Base-by-base conservation (phyloP, 441 rosid species). In the Populus tomentosa region DNA sequence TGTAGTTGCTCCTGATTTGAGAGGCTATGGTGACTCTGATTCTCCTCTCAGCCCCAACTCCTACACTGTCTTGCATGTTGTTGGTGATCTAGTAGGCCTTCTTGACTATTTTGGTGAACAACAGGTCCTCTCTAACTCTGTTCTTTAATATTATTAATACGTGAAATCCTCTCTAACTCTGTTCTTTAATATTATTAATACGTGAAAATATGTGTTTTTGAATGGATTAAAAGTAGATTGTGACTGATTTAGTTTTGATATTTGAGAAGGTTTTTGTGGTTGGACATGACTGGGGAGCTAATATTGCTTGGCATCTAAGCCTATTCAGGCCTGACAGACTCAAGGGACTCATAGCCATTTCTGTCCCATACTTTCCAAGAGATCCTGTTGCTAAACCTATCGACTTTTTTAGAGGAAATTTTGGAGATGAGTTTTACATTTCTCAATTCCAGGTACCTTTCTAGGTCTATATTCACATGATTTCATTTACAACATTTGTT, bases 251-350 rank as follows among this genome's bases (percentile, higher is more conserved):
- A 13, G 6, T 53, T 20, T 26, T 69, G 26, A 13, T 38, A 35
- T 75, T 26, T 75, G 82, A 40, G 24, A 38, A 91, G 94, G 93
- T 92, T 69, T 89, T 87, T 84, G 89, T 91, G 28, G 91, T 81
- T 61, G 97, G 93, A 33, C 92, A 89, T 83, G 97, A 93, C 72
- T 89, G 92, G 93, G 98, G 96, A 80, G 89, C 93, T 38, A 28
- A 73, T 36, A 72, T 77, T 56, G 94, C 82, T 73, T 93, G 93
- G 96, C 75, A 67, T 73, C 81, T 91, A 50, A 81, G 90, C 75
- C 76, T 88, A 61, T 84, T 79, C 73, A 86, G 91, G 82, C 92
- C 96, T 73, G 96, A 89, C 67, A 78, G 91, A 78, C 84, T 91
- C 71, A 90, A 86, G 83, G 98, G 89, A 32, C 81, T 89, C 69